Evolutionary conservation across 257 asterid species (phyloP), one percentile per base, ranked within the genome.

Genomic region (Sherardia arvensis): DNA sequence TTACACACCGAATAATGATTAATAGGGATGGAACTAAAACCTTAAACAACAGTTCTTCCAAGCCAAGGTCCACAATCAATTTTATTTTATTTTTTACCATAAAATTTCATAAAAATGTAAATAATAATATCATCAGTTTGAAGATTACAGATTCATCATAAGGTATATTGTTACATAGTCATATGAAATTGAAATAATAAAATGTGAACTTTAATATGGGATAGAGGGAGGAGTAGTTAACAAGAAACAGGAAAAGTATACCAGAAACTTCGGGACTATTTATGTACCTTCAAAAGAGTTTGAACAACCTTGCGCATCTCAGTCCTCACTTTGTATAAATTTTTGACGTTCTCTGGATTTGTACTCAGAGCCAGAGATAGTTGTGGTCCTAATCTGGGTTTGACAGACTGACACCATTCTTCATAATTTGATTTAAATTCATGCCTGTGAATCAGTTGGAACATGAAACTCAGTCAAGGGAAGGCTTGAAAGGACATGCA

Each of bases 361-460:
- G 79, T 55, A 64, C 73, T 77, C 69, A 84, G 62, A 72, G 94
- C 85, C 43, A 78, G 77, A 49, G 95, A 84, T 55, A 80, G 78
- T 69, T 78, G 75, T 60, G 84, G 79, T 27, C 77, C 80, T 58
- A 90, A 79, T 76, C 78, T 87, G 61, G 88, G 90, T 78, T 90
- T 89, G 69, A 75, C 87, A 38, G 90, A 78, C 68, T 72, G 83
- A 53, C 83, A 62, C 99, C 99, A 90, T 74, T 79, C 99, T 75
- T 83, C 97, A 66, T 87, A 84, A 84, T 87, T 85, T 65, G 84
- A 83, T 76, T 77, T 90, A 81, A 90, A 93, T 80, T 90, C 99
- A 28, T 85, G 75, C 43, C 99, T 93, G 96, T 36, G 72, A 78
- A 71, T 64, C 32, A 70, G 45, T 62, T 26, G 54, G 66, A 66